phyloP scores from a whole-genome alignment of 345 rosid species.

The rapeseed (Brassica napus) region DNA sequence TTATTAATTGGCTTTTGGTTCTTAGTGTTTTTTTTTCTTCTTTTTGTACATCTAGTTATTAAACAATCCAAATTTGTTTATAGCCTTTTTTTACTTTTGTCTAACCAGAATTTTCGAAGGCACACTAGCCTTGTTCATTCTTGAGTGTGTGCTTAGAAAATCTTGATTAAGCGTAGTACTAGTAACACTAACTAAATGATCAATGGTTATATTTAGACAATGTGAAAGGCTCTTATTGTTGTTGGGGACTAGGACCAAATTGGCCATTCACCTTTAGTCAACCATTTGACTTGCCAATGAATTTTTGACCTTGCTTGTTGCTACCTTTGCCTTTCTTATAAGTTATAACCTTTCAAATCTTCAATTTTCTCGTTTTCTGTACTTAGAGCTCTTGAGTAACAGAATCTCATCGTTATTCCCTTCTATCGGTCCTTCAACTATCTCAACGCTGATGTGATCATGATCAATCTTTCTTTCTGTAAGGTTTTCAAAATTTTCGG shows the following conservation, averaged over 20 bases:
- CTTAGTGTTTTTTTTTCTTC: not conserved
- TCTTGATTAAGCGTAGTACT: not conserved
- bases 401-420: slow-evolving; percentile 27
- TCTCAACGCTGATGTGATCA: slow-evolving; percentile 15
- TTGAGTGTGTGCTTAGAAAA: not conserved
- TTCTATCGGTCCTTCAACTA: slow-evolving; percentile 36
- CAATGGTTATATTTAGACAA: slow-evolving; percentile 15
- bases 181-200: slow-evolving; percentile 18
- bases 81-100: not conserved
- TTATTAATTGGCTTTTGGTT: not conserved
- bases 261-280: not conserved
- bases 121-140: not conserved
- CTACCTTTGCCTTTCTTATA: slow-evolving; percentile 24
- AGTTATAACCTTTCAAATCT: slow-evolving; percentile 26
- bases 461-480: slow-evolving; percentile 5
- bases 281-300: slow-evolving; percentile 20
- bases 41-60: not conserved
- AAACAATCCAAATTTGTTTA: not conserved
- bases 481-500: not conserved
- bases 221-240: not conserved
- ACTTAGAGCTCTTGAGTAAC: slow-evolving; percentile 26
- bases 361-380: slow-evolving; percentile 16
- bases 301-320: slow-evolving; percentile 25
- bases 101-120: not conserved
- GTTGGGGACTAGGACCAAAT: not conserved